Percentiles rank a stretch among this genome's conserved stretches.
Evolutionary conservation across 345 rosid genomes (phyloP).

Genomic region (Hibiscus mutabilis): DNA sequence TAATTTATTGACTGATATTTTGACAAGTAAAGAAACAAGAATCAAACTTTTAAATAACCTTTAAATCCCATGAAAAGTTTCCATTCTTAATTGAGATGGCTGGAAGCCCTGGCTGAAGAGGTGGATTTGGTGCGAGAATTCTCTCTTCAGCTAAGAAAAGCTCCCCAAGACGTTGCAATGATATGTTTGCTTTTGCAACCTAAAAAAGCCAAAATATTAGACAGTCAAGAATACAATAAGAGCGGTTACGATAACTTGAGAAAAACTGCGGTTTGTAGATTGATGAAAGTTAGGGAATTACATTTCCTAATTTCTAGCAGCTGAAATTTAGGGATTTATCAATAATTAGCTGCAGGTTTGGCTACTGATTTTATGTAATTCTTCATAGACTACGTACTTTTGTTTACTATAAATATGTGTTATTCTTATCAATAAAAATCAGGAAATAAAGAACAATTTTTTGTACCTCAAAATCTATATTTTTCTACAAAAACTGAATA

Average conservation of each 20-base stretch:
- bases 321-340: too few species aligned
- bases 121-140: conserved; percentile 66
- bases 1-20: neutral
- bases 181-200: conserved; percentile 88
- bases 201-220: conserved; percentile 13
- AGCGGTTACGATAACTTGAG: neutral
- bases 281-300: too few species aligned
- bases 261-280: too few species aligned
- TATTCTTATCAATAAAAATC: too few species aligned
- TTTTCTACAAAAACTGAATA: neutral
- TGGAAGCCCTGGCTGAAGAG: conserved; percentile 60
- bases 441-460: too few species aligned
- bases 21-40: neutral
- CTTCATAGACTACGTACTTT: too few species aligned
- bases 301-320: too few species aligned
- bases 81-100: conserved; percentile 81
- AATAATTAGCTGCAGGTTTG: too few species aligned
- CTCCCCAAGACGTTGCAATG: conserved; percentile 84
- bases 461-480: too few species aligned
- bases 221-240: neutral
- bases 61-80: conserved; percentile 79
- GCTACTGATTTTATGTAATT: too few species aligned
- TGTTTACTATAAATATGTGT: too few species aligned
- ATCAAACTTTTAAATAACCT: conserved; percentile 34
- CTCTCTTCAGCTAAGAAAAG: conserved; percentile 81